phyloP scores from a whole-genome alignment of 2,329 filamentous ascomycete species.

The Incumbomyces lentus region DNA sequence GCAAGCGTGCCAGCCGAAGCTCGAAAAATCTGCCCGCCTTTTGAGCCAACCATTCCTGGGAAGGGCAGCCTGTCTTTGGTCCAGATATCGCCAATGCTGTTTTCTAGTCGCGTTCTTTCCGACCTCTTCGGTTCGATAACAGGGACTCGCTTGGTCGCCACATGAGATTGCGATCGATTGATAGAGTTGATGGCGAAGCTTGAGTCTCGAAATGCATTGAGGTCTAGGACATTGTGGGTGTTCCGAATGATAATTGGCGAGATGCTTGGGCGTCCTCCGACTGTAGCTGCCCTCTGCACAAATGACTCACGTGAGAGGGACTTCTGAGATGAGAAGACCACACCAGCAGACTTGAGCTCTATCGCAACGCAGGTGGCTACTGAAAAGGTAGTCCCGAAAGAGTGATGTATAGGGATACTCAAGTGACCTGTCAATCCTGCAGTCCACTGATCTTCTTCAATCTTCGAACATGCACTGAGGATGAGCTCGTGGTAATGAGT shows the following conservation, averaged over 20 bases:
- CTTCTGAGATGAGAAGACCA: constrained; percentile 63
- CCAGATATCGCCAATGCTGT: constrained; percentile 67
- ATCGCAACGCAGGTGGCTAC: constrained; percentile 56
- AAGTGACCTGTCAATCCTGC: constrained; percentile 48
- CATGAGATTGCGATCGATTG: constrained; percentile 67
- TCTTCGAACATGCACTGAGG: constrained; percentile 71
- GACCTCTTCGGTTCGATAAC: constrained; percentile 63
- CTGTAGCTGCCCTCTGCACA: constrained; percentile 66
- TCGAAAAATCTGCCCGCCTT: constrained; percentile 61
- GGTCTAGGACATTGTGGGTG: constrained; percentile 58
- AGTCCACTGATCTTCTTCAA: constrained; percentile 74
- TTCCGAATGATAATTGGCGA: constrained; percentile 80
- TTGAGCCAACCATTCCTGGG: constrained; percentile 64
- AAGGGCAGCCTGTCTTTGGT: constrained; percentile 70
- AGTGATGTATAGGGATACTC: constrained; percentile 38
- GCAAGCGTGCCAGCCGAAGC: constrained; percentile 78
- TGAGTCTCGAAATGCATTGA: constrained; percentile 32
- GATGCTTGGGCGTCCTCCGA: constrained; percentile 56
- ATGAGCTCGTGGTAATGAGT: constrained; percentile 74
- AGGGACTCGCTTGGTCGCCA: constrained; percentile 58
- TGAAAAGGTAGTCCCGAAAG: constrained; percentile 25
- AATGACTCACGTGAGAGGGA: constrained; percentile 45
- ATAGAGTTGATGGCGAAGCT: constrained; percentile 33
- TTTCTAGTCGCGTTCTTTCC: constrained; percentile 69
- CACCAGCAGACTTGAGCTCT: constrained; percentile 63